Percentiles rank a stretch among this genome's conserved stretches.
Conservation (phyloP, 192 early-diverging fungal species). For the Mortierella antarctica region DNA sequence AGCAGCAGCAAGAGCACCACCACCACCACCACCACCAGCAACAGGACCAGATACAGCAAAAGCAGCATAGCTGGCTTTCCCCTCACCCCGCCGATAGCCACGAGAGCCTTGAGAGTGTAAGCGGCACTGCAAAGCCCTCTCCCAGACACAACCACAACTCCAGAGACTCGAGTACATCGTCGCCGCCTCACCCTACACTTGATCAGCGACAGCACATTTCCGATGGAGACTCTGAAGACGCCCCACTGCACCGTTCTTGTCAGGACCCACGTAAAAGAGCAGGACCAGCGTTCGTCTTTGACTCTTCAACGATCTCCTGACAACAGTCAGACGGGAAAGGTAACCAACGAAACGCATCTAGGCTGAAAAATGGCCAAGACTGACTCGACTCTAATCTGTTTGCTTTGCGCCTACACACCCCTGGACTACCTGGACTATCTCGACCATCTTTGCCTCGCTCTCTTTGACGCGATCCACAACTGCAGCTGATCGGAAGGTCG, state of each 20-base stretch:
- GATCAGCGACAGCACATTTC: constrained; percentile 12
- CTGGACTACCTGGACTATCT: no score
- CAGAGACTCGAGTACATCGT: not conserved
- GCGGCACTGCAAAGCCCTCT: no score
- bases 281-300: not conserved
- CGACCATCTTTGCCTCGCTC: not conserved
- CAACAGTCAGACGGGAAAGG: no score
- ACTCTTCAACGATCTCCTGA: not conserved
- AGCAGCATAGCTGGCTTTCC: not conserved
- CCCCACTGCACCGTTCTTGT: not conserved
- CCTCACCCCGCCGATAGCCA: not conserved
- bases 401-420: no score
- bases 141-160: not conserved
- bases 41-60: constrained; percentile 4
- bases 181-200: not conserved
- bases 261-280: not conserved
- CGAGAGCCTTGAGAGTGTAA: not conserved
- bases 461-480: not conserved
- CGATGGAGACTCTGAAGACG: constrained; percentile 33
- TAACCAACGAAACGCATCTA: no score
- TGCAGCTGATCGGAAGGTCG: constrained; percentile 7
- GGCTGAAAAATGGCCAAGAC: no score
- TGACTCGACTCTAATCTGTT: no score
- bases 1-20: not conserved
- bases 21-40: constrained; percentile 6